Percentiles rank a stretch among this genome's conserved stretches.
phyloP scores from a whole-genome alignment of 495 filamentous ascomycete species.

The Penicillium daleae region DNA sequence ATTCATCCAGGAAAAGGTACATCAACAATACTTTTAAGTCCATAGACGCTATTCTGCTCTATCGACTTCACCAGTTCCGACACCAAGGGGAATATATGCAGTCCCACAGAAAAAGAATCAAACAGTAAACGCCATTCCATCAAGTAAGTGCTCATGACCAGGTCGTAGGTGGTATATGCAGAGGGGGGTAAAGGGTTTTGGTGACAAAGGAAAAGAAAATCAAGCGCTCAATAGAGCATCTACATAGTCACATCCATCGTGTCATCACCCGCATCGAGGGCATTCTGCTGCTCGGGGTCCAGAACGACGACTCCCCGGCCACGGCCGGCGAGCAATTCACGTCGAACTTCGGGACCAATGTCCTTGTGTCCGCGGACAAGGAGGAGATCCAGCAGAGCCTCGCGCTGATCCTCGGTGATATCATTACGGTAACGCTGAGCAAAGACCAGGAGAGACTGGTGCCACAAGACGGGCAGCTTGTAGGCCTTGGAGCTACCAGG shows the following conservation, averaged over 20 bases:
- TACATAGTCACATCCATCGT: slow-evolving; percentile 70
- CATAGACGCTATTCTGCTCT: slow-evolving; percentile 16
- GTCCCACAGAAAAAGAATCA: slow-evolving; percentile 23
- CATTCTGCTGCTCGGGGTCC: slow-evolving; percentile 55
- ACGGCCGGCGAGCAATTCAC: slow-evolving; percentile 86
- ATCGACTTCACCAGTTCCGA: slow-evolving; percentile 22
- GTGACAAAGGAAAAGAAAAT: slow-evolving; percentile 15
- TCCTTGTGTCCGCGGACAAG: slow-evolving; percentile 81
- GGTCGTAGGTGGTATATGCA: slow-evolving; percentile 35
- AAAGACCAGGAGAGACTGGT: slow-evolving; percentile 86
- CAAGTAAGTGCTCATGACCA: slow-evolving; percentile 38
- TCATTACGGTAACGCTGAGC: slow-evolving; percentile 93
- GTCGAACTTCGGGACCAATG: slow-evolving; percentile 88
- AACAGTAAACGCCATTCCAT: slow-evolving; percentile 40
- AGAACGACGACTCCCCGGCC: slow-evolving; percentile 79
- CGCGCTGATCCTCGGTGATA: slow-evolving; percentile 90
- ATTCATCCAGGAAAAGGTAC: neutral
- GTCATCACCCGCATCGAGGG: slow-evolving; percentile 76
- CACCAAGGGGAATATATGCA: slow-evolving; percentile 41
- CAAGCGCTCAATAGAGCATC: slow-evolving; percentile 31
- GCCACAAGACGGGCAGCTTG: slow-evolving; percentile 85
- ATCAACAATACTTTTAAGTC: slow-evolving; percentile 15
- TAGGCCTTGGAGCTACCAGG: slow-evolving; percentile 51
- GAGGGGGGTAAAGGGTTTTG: slow-evolving; percentile 6
- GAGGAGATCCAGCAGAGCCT: slow-evolving; percentile 88